Percentiles rank a stretch among this genome's conserved stretches.
Evolutionary conservation across 2,329 filamentous ascomycete genomes (phyloP).

Genomic region (Esteya vermicola): DNA sequence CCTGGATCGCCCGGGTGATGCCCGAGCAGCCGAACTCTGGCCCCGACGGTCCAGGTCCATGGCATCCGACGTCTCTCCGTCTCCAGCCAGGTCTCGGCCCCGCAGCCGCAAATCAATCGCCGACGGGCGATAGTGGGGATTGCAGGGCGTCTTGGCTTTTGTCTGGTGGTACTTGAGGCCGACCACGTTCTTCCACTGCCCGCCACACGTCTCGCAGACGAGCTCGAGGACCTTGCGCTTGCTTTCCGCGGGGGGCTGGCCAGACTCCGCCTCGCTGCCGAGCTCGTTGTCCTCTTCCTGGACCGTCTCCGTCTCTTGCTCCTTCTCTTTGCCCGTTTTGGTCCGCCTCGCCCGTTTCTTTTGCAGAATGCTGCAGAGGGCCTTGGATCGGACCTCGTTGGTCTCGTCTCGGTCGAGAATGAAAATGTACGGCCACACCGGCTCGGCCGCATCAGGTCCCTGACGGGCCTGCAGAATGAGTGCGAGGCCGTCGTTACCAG

Average conservation of each 20-base stretch:
- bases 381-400: no score
- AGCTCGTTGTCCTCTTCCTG: no score
- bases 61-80: neutral
- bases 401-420: slow-evolving; percentile 9
- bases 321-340: neutral
- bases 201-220: slow-evolving; percentile 37
- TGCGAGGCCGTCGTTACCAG: slow-evolving; percentile 12
- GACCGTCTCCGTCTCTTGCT: neutral
- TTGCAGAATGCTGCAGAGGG: no score
- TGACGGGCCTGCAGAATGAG: slow-evolving; percentile 11
- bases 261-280: slow-evolving; percentile 6
- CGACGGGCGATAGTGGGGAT: slow-evolving; percentile 27
- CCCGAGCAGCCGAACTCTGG: no score
- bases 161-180: slow-evolving; percentile 44
- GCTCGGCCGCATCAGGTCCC: slow-evolving; percentile 1
- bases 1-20: no score
- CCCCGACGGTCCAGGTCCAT: no score
- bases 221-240: slow-evolving; percentile 15
- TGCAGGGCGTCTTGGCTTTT: slow-evolving; percentile 39
- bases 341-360: no score
- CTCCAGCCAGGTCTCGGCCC: neutral
- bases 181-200: slow-evolving; percentile 41
- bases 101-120: slow-evolving; percentile 1
- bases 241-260: no score
- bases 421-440: slow-evolving; percentile 12